phyloP scores from a whole-genome alignment of 2,329 filamentous ascomycete genomes.

The Talaromyces sp. region DNA sequence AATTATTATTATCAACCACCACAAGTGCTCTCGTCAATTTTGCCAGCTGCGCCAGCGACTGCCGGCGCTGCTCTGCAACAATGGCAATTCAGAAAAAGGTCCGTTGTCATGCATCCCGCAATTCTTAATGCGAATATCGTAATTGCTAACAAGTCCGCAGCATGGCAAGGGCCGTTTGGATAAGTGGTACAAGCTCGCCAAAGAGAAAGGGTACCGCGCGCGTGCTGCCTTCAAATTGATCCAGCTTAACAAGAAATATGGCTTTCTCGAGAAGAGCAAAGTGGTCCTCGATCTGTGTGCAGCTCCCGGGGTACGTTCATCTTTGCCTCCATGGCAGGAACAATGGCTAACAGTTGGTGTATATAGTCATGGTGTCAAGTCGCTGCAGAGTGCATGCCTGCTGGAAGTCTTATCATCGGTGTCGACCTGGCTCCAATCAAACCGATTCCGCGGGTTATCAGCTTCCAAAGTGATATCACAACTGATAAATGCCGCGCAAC shows the following conservation, averaged over 20 bases:
- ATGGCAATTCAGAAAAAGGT: constrained; percentile 98
- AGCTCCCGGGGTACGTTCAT: constrained; percentile 70
- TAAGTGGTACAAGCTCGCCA: constrained; percentile 98
- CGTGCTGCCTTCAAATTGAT: constrained; percentile 97
- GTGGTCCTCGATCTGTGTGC: constrained; percentile 96
- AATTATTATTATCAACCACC: neutral
- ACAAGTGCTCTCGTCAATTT: neutral
- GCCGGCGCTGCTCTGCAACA: constrained; percentile 12
- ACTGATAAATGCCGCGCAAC: constrained; percentile 92
- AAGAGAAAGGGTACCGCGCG: constrained; percentile 95
- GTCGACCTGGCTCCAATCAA: constrained; percentile 96
- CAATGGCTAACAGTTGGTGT: neutral
- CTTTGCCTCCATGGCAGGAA: neutral
- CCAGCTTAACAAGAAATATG: constrained; percentile 98
- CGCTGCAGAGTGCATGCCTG: constrained; percentile 89
- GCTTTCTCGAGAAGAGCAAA: constrained; percentile 93
- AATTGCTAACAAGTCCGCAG: constrained; percentile 35
- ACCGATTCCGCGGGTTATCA: constrained; percentile 86
- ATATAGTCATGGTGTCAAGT: constrained; percentile 88
- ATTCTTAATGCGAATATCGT: neutral
- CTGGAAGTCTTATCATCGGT: constrained; percentile 82
- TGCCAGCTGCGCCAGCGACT: neutral
- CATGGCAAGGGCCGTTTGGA: constrained; percentile 97
- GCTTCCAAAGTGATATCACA: constrained; percentile 96
- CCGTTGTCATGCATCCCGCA: constrained; percentile 8